phyloP scores from a whole-genome alignment of 768 basidiomycete genomes.

The Scleroderma citrinum region DNA sequence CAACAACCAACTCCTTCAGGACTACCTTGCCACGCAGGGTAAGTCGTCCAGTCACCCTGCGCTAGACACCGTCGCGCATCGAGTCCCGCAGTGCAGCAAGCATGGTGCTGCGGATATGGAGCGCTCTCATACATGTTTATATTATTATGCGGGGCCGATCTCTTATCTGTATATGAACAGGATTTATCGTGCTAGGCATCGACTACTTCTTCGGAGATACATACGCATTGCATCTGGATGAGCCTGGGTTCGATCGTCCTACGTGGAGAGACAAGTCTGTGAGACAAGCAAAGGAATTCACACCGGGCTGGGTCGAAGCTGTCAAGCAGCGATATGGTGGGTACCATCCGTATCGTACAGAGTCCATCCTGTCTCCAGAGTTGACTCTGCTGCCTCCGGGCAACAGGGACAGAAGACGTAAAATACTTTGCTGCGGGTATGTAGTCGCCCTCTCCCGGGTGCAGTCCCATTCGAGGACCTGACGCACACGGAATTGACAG shows the following conservation, averaged over 20 bases:
- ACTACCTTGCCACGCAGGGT: slow-evolving; percentile 61
- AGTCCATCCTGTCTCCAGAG: slow-evolving; percentile 7
- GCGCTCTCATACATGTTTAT: too few relatives aligned
- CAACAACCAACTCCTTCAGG: slow-evolving; percentile 56
- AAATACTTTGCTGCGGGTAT: slow-evolving; percentile 43
- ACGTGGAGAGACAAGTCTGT: slow-evolving; percentile 38
- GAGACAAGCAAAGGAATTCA: slow-evolving; percentile 31
- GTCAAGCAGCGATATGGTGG: slow-evolving; percentile 46
- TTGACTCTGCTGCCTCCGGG: not conserved
- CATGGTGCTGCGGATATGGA: not conserved
- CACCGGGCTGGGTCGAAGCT: slow-evolving; percentile 48
- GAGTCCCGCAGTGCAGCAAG: not conserved
- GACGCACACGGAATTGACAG: slow-evolving; percentile 19
- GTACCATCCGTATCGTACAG: not conserved
- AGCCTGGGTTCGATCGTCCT: slow-evolving; percentile 31
- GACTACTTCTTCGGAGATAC: slow-evolving; percentile 64
- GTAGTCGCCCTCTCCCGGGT: slow-evolving; percentile 13
- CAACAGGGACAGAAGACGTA: slow-evolving; percentile 21
- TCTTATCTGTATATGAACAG: slow-evolving; percentile 23
- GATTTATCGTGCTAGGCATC: slow-evolving; percentile 51
- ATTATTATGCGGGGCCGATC: not conserved
- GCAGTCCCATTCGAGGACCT: too few relatives aligned
- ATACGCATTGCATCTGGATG: slow-evolving; percentile 34
- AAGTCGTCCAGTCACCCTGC: not conserved
- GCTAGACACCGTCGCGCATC: not conserved